Percentiles rank a stretch among this genome's conserved stretches.
Evolutionary conservation across 305 asterid genomes (phyloP).

Genomic region (Fraxinus nigra): DNA sequence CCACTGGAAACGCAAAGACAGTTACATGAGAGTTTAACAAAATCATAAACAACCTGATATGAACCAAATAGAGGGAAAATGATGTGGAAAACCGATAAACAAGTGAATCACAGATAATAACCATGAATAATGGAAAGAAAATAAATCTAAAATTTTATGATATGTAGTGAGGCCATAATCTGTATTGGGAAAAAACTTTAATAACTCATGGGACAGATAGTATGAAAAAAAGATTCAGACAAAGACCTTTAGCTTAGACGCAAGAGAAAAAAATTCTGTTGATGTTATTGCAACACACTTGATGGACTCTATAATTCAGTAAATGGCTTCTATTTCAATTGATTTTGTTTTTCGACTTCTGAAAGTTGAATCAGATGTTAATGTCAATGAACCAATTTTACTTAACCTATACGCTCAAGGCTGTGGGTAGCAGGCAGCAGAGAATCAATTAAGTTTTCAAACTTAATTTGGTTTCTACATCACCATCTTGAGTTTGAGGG

Average conservation of each 20-base stretch:
- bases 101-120: background rate
- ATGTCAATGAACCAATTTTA: background rate
- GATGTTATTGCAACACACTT: background rate
- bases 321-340: background rate
- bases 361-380: background rate
- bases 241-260: background rate
- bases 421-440: background rate
- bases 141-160: background rate
- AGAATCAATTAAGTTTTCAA: background rate
- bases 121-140: background rate
- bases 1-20: constrained; percentile 30
- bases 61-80: background rate
- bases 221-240: background rate
- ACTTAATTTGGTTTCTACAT: background rate
- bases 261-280: background rate
- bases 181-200: background rate
- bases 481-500: background rate
- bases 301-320: background rate
- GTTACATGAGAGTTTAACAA: constrained; percentile 7
- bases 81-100: background rate
- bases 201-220: background rate
- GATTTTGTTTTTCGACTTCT: background rate
- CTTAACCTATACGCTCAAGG: background rate
- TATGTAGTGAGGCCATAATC: background rate
- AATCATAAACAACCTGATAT: constrained; percentile 7